Evolutionary conservation across 2,329 filamentous ascomycete species (phyloP), one percentile per base, ranked within the genome.

Genomic region (Neonectria punicea): DNA sequence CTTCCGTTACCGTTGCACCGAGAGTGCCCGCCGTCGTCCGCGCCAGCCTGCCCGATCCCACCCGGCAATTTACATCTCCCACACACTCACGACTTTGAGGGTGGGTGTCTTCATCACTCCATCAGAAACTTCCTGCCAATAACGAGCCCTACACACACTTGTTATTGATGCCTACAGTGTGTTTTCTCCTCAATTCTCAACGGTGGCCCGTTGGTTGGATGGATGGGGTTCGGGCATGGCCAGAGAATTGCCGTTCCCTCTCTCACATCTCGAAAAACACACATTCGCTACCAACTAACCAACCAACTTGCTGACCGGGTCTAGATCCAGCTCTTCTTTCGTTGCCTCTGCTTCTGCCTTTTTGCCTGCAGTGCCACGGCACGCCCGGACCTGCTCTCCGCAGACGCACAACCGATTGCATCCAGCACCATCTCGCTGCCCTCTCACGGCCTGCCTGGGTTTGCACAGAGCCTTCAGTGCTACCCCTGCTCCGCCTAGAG

Each of bases 341-440:
- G 39, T 5, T 43, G 39, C n/a, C n/a, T 43, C n/a, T 43, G 39
- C 39, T 57, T 47, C 53, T 32, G 30, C 36, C 51, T 47, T 16
- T 11, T 20, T 34, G 41, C 46, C 25, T 25, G 66, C 36, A n/a
- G 36, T 39, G 51, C 64, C 59, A 58, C 62, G 66, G 67, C 64
- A 59, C 61, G 61, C 71, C 69, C 70, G 66, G 68, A 63, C 68
- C 67, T 74, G 58, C 58, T 63, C 63, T 65, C 68, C 66, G 67
- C 58, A 65, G 53, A 72, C 64, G 68, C 71, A 71, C 51, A 56
- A 58, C 65, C 71, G 66, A 73, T 73, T 72, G 71, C 66, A 73
- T 71, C 62, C 59, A 51, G 67, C 58, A 41, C 53, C 62, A 67
- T 67, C 61, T 73, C 49, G 57, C 58, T 34, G 20, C 61, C 41